Conservation (phyloP, 345 rosid genomes). For the Ceriops decandra region DNA sequence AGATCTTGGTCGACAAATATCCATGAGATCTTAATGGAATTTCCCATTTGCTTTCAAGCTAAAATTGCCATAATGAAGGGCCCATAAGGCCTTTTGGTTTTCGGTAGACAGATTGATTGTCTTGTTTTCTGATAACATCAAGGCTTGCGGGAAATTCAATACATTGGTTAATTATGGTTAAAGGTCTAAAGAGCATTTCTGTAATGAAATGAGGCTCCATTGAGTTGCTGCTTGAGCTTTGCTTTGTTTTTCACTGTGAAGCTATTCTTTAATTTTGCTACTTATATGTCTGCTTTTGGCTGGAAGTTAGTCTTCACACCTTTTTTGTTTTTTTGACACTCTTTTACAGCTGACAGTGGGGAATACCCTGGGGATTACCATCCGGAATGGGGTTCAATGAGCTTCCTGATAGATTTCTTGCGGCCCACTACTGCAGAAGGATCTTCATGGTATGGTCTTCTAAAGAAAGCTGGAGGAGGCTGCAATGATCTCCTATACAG, state of each 20-base stretch:
- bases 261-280: not conserved
- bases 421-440: conserved; percentile 70
- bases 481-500: conserved; percentile 96
- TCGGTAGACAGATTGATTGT: not conserved
- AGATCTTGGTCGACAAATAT: not conserved
- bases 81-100: not conserved
- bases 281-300: not conserved
- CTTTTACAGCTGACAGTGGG: conserved; percentile 48
- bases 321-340: not conserved
- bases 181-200: not conserved
- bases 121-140: not conserved
- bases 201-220: not conserved
- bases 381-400: conserved; percentile 85
- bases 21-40: too few relatives aligned
- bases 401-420: conserved; percentile 74
- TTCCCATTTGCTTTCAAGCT: not conserved
- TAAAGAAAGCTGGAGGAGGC: conserved; percentile 93
- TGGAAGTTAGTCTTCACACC: not conserved
- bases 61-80: not conserved
- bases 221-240: not conserved
- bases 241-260: not conserved
- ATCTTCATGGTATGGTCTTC: conserved; percentile 65
- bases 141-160: not conserved
- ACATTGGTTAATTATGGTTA: not conserved
- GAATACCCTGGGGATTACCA: conserved; percentile 46